Conservation (phyloP, 2,329 filamentous ascomycete species). For the Colletotrichum gigasporum region DNA sequence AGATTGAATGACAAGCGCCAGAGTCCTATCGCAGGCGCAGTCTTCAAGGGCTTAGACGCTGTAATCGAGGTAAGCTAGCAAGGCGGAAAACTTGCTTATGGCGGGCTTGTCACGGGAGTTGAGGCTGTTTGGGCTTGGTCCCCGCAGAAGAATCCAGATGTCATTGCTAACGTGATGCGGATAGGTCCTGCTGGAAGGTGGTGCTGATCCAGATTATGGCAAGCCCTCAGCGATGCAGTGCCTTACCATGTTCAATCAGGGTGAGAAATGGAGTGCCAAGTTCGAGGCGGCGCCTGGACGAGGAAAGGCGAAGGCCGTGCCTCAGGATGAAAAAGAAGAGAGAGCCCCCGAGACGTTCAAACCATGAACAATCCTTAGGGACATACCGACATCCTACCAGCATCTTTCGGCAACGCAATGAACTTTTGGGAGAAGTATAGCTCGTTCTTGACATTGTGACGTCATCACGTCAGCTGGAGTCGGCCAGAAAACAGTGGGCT, state of each 20-base stretch:
- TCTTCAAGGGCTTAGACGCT: conserved; percentile 75
- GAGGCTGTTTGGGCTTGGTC: background rate
- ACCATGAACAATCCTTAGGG: background rate
- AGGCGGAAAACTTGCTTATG: no score
- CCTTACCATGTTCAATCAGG: conserved; percentile 61
- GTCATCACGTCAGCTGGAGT: background rate
- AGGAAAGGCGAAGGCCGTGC: conserved; percentile 47
- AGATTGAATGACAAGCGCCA: conserved; percentile 74
- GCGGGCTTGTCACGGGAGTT: background rate
- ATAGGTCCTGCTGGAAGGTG: conserved; percentile 58
- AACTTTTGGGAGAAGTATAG: background rate
- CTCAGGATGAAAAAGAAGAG: conserved; percentile 17
- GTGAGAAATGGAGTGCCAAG: conserved; percentile 57
- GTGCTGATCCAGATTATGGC: conserved; percentile 64
- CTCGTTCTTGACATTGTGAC: background rate
- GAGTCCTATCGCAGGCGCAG: conserved; percentile 74
- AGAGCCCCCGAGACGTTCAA: conserved; percentile 25
- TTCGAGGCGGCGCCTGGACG: conserved; percentile 60
- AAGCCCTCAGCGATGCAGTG: conserved; percentile 59
- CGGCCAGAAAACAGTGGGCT: background rate
- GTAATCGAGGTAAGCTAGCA: conserved; percentile 62
- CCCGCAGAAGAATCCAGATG: background rate
- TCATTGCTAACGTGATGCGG: background rate
- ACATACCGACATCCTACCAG: background rate
- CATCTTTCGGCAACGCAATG: background rate